Evolutionary conservation across 257 asterid genomes (phyloP).

Genomic region (Ballota nigra): DNA sequence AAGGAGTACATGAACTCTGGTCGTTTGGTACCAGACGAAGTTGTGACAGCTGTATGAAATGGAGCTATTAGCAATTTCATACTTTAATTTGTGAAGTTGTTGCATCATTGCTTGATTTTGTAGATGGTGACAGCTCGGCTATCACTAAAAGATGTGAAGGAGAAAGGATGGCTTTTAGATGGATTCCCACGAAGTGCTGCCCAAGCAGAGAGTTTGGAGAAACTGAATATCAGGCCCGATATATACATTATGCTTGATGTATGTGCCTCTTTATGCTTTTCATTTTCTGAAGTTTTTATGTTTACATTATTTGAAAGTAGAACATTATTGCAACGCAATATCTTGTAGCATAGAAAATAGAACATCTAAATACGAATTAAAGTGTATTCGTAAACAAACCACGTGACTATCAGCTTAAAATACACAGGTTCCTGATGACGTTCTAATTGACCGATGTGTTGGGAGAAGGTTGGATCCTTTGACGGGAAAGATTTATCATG

Average conservation of each 20-base stretch:
- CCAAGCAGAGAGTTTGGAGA: slow-evolving; percentile 89
- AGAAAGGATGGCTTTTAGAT: slow-evolving; percentile 96
- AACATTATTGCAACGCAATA: not conserved
- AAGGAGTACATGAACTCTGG: slow-evolving; percentile 91
- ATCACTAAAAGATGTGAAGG: slow-evolving; percentile 73
- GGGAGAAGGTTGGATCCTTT: slow-evolving; percentile 90
- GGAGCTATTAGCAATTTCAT: not conserved
- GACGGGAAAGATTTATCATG: slow-evolving; percentile 77
- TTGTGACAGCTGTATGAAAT: slow-evolving; percentile 77
- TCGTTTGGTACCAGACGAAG: slow-evolving; percentile 82
- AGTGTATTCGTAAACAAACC: not conserved
- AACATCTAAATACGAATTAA: not conserved
- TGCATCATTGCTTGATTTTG: slow-evolving; percentile 25
- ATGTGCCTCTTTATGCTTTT: slow-evolving; percentile 29
- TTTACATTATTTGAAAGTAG: not conserved
- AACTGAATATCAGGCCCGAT: slow-evolving; percentile 74
- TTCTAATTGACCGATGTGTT: slow-evolving; percentile 78
- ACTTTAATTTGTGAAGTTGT: slow-evolving; percentile 18
- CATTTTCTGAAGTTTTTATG: not conserved
- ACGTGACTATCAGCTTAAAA: not conserved
- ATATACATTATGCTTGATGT: slow-evolving; percentile 79
- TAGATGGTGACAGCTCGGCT: slow-evolving; percentile 88
- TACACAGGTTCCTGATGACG: slow-evolving; percentile 80
- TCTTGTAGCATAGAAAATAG: not conserved
- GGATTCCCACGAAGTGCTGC: slow-evolving; percentile 84